A percentile compares a stretch with the other conserved stretches of the same genome.
phyloP scores from a whole-genome alignment of 805 yeast species.

The Komagataella pastoris region DNA sequence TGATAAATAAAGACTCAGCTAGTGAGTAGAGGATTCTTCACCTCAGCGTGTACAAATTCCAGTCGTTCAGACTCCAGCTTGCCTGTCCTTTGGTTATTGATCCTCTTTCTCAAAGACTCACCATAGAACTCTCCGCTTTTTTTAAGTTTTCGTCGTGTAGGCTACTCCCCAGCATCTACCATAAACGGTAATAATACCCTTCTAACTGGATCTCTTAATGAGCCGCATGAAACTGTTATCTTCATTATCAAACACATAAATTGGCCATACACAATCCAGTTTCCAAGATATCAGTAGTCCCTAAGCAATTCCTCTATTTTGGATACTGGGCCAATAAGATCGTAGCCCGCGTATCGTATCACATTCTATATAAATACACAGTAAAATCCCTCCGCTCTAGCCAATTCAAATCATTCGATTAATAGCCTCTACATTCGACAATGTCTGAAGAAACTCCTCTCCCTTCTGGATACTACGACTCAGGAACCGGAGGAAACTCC shows the following conservation, averaged over 20 bases:
- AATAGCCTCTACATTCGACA: neutral
- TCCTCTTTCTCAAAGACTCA: neutral
- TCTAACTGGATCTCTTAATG: neutral
- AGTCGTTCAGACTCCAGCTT: neutral
- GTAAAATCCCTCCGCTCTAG: neutral
- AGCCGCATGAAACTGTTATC: neutral
- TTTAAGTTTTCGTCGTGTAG: neutral
- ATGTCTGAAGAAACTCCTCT: constrained; percentile 7
- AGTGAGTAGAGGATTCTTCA: neutral
- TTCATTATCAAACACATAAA: neutral
- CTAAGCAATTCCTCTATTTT: neutral
- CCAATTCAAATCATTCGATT: neutral
- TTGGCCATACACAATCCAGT: neutral
- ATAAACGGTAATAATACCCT: neutral
- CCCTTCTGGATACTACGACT: constrained; percentile 33
- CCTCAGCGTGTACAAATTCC: neutral
- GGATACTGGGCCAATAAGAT: neutral
- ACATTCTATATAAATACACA: neutral
- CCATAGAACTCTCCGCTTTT: neutral
- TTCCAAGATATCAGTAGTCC: neutral
- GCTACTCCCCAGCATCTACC: neutral
- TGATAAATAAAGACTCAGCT: neutral
- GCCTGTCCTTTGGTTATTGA: neutral
- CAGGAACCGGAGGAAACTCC: constrained; percentile 73
- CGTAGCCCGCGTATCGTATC: neutral